Base-by-base conservation (phyloP, 495 filamentous ascomycete genomes). In the Trichoderma reesei region DNA sequence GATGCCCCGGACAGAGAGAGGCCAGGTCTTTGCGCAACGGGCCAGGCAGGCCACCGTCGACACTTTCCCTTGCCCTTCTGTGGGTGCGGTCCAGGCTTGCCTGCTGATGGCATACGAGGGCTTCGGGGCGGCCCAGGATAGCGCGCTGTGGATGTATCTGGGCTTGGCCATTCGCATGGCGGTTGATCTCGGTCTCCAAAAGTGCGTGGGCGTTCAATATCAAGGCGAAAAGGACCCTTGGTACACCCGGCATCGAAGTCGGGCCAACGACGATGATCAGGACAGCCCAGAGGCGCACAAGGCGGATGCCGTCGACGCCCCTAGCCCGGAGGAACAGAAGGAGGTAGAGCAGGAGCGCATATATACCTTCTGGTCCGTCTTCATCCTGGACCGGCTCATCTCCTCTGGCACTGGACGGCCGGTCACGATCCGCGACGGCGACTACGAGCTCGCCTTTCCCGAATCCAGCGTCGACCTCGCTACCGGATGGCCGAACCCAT, bases 61-160 rank as follows among this genome's bases (percentile, higher is more conserved):
- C 67, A 84, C 85, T 1, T 87, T 93, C 64, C 82, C 88, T 36
- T 92, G 87, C 63, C 90, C 90, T 16, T 90, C 86, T 11, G 83
- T 95, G 26, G 85, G 86, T 56, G 89, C 87, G 51, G 88, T 91
- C 4, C 90, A 93, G 67, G 89, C 90, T 7, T 90, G 86, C 59
- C 74, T 95, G 37, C 73, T 95, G 51, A 81, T 95, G 72, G 90
- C 90, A 0, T 95, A 95, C 72, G 88, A 92, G 66, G 86, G 90
- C 48, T 95, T 95, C 65, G 90, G 90, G 13, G 86, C 88, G 26
- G 90, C 90, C 67, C 88, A 89, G 66, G 90, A 93, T 69, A 93
- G 90, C 72, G 89, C 90, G 3, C 76, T 95, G 18, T 95, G 90
- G 90, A 93, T 92, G 90, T 92, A 92, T 67, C 76, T 93, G 16